A percentile compares a stretch with the other conserved stretches of the same genome.
Conservation (phyloP, 2,329 filamentous ascomycete species). For the Claviceps sp. region DNA sequence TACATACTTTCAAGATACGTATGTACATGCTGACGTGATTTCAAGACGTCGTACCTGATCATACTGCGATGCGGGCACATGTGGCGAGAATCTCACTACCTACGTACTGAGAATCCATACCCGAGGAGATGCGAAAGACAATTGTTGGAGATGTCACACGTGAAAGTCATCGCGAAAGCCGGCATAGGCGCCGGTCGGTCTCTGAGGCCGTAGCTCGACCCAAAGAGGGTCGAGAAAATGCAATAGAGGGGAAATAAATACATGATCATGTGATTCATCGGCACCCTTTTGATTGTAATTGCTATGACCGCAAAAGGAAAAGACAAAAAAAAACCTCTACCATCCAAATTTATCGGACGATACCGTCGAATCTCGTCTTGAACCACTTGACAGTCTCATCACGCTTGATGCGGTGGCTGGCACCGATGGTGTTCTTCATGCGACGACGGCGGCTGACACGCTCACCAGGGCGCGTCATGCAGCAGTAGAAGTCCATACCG, state of each 20-base stretch:
- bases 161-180: constrained; percentile 36
- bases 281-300: constrained; percentile 23
- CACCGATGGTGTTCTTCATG: constrained; percentile 72
- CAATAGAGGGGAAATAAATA: constrained; percentile 27
- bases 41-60: too few relatives aligned
- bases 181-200: constrained; percentile 57
- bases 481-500: constrained; percentile 99
- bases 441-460: constrained; percentile 92
- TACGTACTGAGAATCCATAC: background rate
- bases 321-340: background rate
- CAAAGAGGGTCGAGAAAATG: constrained; percentile 40
- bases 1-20: too few relatives aligned
- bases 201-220: constrained; percentile 58
- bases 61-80: background rate
- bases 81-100: background rate
- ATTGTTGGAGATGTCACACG: constrained; percentile 20
- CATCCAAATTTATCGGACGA: constrained; percentile 68
- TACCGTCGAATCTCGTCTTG: constrained; percentile 84
- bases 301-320: constrained; percentile 23
- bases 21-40: too few relatives aligned
- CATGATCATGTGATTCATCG: constrained; percentile 20
- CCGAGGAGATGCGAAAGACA: background rate
- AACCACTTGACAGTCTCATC: constrained; percentile 97
- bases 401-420: constrained; percentile 86
- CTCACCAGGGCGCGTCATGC: constrained; percentile 99